Evolutionary conservation across 495 filamentous ascomycete genomes (phyloP).

Genomic region (Cercophora scortea): DNA sequence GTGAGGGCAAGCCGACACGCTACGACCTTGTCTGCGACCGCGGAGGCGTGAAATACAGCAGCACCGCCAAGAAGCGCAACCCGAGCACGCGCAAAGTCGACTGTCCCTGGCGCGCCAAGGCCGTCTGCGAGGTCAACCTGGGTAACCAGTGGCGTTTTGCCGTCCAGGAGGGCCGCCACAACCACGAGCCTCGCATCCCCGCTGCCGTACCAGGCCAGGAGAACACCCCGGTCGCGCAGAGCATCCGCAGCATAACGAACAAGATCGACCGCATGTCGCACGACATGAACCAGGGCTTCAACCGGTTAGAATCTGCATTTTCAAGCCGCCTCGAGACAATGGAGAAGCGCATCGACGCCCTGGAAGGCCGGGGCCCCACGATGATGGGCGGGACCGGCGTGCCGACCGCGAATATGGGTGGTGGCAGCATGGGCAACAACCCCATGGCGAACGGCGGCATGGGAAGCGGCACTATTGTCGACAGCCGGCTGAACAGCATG

Average conservation of each 20-base stretch:
- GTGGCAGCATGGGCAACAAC: conserved; percentile 16
- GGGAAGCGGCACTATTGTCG: conserved; percentile 16
- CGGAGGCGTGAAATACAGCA: conserved; percentile 45
- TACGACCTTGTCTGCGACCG: conserved; percentile 46
- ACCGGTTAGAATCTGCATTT: conserved; percentile 13
- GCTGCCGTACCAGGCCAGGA: conserved; percentile 35
- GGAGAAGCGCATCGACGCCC: conserved; percentile 35
- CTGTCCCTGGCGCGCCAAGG: conserved; percentile 45
- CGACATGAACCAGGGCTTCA: conserved; percentile 31
- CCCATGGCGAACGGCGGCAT: conserved; percentile 21
- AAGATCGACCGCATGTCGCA: conserved; percentile 41
- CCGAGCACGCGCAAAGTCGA: conserved; percentile 46
- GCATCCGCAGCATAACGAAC: conserved; percentile 35
- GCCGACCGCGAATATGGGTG: conserved; percentile 28
- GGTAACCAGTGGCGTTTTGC: conserved; percentile 44
- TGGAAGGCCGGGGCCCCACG: conserved; percentile 16
- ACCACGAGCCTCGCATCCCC: conserved; percentile 39
- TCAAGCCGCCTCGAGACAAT: conserved; percentile 27
- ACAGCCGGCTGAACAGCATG: conserved; percentile 30
- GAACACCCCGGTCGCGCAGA: conserved; percentile 37
- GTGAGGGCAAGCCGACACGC: conserved; percentile 41
- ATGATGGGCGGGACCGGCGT: conserved; percentile 22
- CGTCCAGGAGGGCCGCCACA: conserved; percentile 38
- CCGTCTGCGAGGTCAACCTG: conserved; percentile 43
- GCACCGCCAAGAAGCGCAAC: conserved; percentile 46